phyloP scores from a whole-genome alignment of 768 basidiomycete species.

The Lentinus brumalis region DNA sequence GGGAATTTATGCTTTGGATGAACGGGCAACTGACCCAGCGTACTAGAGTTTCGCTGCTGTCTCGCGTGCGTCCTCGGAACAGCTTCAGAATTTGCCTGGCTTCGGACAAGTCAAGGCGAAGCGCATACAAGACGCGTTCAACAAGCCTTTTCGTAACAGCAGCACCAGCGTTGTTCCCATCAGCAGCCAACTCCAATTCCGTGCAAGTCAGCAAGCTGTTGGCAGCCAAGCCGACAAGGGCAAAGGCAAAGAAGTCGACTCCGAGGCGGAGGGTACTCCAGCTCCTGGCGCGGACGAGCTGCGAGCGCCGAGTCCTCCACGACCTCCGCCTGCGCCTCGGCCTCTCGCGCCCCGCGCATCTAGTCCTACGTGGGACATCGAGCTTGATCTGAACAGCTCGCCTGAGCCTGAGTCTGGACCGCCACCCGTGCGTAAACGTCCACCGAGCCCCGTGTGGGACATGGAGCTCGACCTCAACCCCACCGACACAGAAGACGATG shows the following conservation, averaged over 20 bases:
- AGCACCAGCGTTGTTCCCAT: constrained; percentile 49
- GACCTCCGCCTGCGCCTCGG: constrained; percentile 7
- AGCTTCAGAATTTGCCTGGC: constrained; percentile 83
- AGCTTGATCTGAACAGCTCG: constrained; percentile 49
- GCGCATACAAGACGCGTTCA: constrained; percentile 88
- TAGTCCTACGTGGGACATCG: constrained; percentile 77
- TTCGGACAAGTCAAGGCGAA: constrained; percentile 94
- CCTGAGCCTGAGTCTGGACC: constrained; percentile 23
- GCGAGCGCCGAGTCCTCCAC: constrained; percentile 2
- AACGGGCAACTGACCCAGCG: background rate
- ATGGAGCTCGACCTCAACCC: constrained; percentile 49
- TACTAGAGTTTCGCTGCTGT: constrained; percentile 85
- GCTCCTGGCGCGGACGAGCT: background rate
- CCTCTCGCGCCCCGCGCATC: constrained; percentile 38
- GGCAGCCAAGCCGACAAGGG: constrained; percentile 5
- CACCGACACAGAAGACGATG: constrained; percentile 12
- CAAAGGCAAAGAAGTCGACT: constrained; percentile 1
- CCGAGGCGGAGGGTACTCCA: background rate
- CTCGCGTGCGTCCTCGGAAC: constrained; percentile 67
- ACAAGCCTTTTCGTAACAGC: constrained; percentile 79
- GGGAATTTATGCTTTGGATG: background rate
- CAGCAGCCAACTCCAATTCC: constrained; percentile 13
- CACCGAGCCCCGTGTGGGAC: constrained; percentile 37
- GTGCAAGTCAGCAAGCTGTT: constrained; percentile 1
- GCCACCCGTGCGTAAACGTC: constrained; percentile 20